Percentiles rank a stretch among this genome's conserved stretches.
Conservation (phyloP, 257 asterid genomes). For the Solanum pimpinellifolium region DNA sequence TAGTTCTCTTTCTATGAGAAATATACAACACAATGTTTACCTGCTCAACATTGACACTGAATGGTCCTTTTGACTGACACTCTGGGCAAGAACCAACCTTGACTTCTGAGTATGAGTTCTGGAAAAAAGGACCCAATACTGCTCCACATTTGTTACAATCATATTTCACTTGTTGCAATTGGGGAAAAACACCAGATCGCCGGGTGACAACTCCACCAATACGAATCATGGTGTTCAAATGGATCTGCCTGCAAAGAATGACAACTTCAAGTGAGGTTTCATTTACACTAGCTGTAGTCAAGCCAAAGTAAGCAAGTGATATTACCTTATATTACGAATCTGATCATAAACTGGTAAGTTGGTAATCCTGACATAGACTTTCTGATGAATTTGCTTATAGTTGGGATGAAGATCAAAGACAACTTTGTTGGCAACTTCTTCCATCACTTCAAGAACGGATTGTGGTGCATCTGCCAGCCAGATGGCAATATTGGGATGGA, state of each 20-base stretch:
- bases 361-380: slow-evolving; percentile 73
- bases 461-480: slow-evolving; percentile 99
- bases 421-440: slow-evolving; percentile 88
- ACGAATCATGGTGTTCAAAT: slow-evolving; percentile 94
- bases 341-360: slow-evolving; percentile 96
- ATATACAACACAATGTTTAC: slow-evolving; percentile 16
- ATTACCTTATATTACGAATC: slow-evolving; percentile 86
- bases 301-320: background rate
- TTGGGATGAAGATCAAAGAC: slow-evolving; percentile 77
- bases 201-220: slow-evolving; percentile 97
- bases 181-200: slow-evolving; percentile 97
- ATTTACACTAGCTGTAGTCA: background rate
- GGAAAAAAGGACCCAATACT: slow-evolving; percentile 90
- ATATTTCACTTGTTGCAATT: slow-evolving; percentile 89
- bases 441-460: slow-evolving; percentile 98
- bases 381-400: slow-evolving; percentile 83
- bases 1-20: background rate
- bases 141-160: slow-evolving; percentile 89
- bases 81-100: slow-evolving; percentile 97
- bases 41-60: slow-evolving; percentile 92
- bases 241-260: slow-evolving; percentile 71
- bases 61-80: slow-evolving; percentile 95
- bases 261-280: background rate
- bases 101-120: slow-evolving; percentile 95
- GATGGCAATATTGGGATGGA: slow-evolving; percentile 90